These are phyloP conservation scores for Colletotrichum simmondsii DNA, from an alignment of 2,329 filamentous ascomycete species.

Conservation along the genomic window DNA sequence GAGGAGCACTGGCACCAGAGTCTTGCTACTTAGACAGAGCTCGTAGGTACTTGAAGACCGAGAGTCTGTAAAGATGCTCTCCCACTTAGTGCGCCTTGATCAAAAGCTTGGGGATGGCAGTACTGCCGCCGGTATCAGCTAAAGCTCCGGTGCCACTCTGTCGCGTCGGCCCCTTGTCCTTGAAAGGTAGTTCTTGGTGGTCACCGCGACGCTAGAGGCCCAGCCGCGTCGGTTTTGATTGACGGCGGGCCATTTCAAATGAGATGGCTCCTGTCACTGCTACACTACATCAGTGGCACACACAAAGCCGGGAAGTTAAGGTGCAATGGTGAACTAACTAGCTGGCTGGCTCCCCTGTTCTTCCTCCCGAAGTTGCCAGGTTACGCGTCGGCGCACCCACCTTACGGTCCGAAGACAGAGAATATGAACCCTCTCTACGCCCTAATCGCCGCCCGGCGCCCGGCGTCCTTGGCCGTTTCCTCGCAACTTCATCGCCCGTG, in stretches of 20 bases:
- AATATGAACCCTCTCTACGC: slow-evolving; percentile 19
- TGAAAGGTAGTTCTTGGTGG: slow-evolving; percentile 11
- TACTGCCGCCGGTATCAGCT: not conserved
- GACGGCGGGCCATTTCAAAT: slow-evolving; percentile 8
- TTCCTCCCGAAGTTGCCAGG: not conserved
- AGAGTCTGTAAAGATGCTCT: not conserved
- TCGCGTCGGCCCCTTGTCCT: slow-evolving; percentile 12
- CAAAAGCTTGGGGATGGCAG: not conserved
- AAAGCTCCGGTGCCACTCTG: not conserved
- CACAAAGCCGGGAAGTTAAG: not conserved
- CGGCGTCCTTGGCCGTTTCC: not conserved
- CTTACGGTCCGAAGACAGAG: not conserved
- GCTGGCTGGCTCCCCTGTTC: not conserved
- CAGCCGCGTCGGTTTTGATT: slow-evolving; percentile 2
- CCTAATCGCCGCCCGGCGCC: not conserved
- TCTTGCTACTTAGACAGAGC: not conserved
- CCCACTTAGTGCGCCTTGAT: not conserved
- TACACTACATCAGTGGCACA: slow-evolving; percentile 10
- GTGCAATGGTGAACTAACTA: not conserved
- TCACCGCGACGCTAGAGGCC: slow-evolving; percentile 8
- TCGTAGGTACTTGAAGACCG: not conserved
- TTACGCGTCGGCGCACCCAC: not conserved
- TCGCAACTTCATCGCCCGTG: not conserved
- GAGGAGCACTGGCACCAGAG: not conserved
- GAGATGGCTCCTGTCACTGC: slow-evolving; percentile 8